Percentiles rank a stretch among this genome's conserved stretches.
Conservation (phyloP, 1,284 basidiomycete species). For the Tausonia pullulans region DNA sequence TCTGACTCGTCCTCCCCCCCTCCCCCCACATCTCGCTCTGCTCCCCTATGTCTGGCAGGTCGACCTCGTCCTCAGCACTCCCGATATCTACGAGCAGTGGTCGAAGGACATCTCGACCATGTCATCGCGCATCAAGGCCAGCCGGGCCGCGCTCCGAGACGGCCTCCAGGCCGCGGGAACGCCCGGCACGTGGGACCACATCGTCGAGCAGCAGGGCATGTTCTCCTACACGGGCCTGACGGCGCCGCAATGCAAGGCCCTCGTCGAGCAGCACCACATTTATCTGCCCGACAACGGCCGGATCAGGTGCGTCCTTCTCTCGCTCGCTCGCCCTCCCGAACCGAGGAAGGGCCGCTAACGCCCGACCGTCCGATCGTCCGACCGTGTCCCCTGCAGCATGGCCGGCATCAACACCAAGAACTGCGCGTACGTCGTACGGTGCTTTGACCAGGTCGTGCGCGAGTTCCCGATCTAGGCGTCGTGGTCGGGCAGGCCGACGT, state of each 20-base stretch:
- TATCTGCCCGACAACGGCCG: constrained; percentile 56
- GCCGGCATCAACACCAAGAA: not conserved
- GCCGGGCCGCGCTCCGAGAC: constrained; percentile 64
- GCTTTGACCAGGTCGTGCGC: not conserved
- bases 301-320: constrained; percentile 15
- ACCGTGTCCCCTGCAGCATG: not conserved
- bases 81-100: constrained; percentile 69
- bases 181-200: constrained; percentile 82
- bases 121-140: constrained; percentile 76
- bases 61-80: constrained; percentile 62
- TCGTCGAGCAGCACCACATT: constrained; percentile 69
- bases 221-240: constrained; percentile 55
- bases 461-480: not conserved
- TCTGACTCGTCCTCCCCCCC: no score
- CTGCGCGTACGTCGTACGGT: not conserved
- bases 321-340: not conserved
- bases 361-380: no score
- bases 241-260: constrained; percentile 52
- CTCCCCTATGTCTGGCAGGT: constrained; percentile 43
- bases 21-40: no score
- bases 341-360: no score
- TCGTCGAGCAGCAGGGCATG: constrained; percentile 58
- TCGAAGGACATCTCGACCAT: constrained; percentile 75
- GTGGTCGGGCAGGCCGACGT: no score
- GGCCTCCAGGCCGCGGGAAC: constrained; percentile 68